Evolutionary conservation across 306 rosid species (phyloP).

Genomic region (Castanea sativa): DNA sequence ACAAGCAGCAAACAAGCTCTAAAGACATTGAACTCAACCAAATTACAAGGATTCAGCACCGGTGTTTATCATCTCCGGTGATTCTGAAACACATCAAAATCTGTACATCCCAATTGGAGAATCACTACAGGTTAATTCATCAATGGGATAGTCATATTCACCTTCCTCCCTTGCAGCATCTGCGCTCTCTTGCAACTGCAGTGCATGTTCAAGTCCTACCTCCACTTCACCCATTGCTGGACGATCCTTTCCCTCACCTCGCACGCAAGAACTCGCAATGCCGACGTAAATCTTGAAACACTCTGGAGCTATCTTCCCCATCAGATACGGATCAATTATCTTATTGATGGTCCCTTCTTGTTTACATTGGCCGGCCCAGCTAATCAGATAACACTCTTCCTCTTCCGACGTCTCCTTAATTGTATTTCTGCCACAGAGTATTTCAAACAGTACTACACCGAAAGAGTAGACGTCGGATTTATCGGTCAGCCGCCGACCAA

Average conservation of each 20-base stretch:
- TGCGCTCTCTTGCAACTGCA: constrained; percentile 28
- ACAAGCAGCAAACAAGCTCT: too few species aligned
- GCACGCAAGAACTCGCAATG: constrained; percentile 15
- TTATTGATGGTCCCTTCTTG: not conserved
- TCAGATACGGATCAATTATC: constrained; percentile 21
- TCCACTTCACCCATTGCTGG: constrained; percentile 41
- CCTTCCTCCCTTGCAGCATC: too few species aligned
- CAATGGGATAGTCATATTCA: too few species aligned
- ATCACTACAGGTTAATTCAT: too few species aligned
- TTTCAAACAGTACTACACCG: constrained; percentile 15
- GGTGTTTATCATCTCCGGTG: too few species aligned
- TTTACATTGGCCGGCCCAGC: not conserved
- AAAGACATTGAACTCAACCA: too few species aligned
- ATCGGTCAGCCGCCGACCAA: not conserved
- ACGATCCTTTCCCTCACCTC: not conserved
- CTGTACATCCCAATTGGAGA: too few species aligned
- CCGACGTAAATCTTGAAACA: constrained; percentile 15
- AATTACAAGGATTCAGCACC: too few species aligned
- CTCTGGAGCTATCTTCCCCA: constrained; percentile 26
- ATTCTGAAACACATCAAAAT: too few species aligned
- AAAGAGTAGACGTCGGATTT: constrained; percentile 19
- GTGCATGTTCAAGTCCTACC: constrained; percentile 30
- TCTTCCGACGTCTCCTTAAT: accelerated
- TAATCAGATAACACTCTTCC: not conserved
- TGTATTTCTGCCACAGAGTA: not conserved